Percentiles rank a stretch among this genome's conserved stretches.
phyloP scores from a whole-genome alignment of 2,329 filamentous ascomycete genomes.

The Fusarium proliferatum region DNA sequence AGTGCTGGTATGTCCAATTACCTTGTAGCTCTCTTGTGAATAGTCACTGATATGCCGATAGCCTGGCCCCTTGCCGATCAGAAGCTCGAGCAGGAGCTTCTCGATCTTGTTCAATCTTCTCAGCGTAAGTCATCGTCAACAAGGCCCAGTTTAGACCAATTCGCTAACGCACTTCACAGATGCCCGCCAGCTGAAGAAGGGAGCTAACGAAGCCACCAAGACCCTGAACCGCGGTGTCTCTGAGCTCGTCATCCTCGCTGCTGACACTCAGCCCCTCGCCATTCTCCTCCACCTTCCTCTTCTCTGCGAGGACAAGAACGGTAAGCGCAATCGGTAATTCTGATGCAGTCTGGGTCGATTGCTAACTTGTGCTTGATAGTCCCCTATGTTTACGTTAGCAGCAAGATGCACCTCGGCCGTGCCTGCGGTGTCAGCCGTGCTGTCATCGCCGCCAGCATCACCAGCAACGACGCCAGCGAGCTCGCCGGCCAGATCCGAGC shows the following conservation, averaged over 20 bases:
- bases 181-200: slow-evolving; percentile 86
- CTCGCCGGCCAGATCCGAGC: slow-evolving; percentile 87
- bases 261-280: slow-evolving; percentile 86
- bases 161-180: slow-evolving; percentile 47
- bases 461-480: slow-evolving; percentile 90
- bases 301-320: slow-evolving; percentile 83
- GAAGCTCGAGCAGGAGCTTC: slow-evolving; percentile 81
- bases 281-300: slow-evolving; percentile 92
- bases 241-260: slow-evolving; percentile 89
- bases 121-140: slow-evolving; percentile 52
- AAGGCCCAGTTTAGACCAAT: neutral
- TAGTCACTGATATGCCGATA: slow-evolving; percentile 45
- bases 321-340: slow-evolving; percentile 22
- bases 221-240: slow-evolving; percentile 90
- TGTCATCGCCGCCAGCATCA: slow-evolving; percentile 90
- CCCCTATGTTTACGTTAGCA: slow-evolving; percentile 75
- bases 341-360: neutral
- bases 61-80: slow-evolving; percentile 80
- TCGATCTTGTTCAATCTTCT: slow-evolving; percentile 83
- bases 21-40: neutral
- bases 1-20: slow-evolving; percentile 39
- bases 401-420: slow-evolving; percentile 86
- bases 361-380: slow-evolving; percentile 41
- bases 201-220: slow-evolving; percentile 72
- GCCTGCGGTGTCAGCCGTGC: slow-evolving; percentile 89